Conservation (phyloP, 2,329 filamentous ascomycete species). For the Botrytis aclada region DNA sequence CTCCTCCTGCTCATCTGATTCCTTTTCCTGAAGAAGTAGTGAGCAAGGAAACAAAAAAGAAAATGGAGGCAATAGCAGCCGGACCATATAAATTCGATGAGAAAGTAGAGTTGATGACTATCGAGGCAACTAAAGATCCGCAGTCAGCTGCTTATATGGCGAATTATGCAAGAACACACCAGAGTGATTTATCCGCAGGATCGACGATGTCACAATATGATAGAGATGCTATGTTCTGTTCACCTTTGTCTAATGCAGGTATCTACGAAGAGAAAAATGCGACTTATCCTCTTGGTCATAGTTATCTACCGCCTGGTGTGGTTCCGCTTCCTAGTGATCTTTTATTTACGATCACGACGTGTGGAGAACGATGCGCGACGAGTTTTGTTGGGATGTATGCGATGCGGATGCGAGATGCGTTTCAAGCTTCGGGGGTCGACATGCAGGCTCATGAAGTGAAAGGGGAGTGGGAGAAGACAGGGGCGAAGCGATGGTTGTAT, state of each 20-base stretch:
- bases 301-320: not conserved
- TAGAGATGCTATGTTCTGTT: not conserved
- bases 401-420: not conserved
- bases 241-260: not conserved
- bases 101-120: not conserved
- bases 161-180: not conserved
- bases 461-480: constrained; percentile 1
- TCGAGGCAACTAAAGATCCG: not conserved
- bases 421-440: not conserved
- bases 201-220: not conserved
- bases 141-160: not conserved
- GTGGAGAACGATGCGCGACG: not conserved
- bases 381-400: constrained; percentile 1
- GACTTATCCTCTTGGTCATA: constrained; percentile 16
- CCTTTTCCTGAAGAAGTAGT: not conserved
- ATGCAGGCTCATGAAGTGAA: not conserved
- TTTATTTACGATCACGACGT: not conserved
- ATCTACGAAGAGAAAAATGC: not conserved
- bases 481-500: not conserved
- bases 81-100: not conserved
- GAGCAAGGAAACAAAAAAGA: not conserved
- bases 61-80: not conserved
- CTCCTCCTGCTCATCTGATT: not conserved
- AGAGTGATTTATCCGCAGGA: not conserved
- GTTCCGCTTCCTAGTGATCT: not conserved